Conservation (phyloP, 108 stramenopile species). For the Hondaea fermentalgiana region DNA sequence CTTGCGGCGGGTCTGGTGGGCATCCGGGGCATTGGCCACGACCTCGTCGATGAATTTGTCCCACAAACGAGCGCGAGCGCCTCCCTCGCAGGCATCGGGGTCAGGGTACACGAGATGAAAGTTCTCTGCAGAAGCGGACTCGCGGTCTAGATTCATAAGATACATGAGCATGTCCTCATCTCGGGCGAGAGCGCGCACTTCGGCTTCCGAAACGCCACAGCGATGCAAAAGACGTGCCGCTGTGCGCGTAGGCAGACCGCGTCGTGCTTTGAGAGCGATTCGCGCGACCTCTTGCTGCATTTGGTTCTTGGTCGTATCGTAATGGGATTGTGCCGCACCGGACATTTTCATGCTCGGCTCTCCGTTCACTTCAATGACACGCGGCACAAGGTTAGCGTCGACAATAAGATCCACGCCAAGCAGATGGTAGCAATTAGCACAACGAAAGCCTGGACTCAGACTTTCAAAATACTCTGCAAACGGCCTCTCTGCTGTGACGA, state of each 20-base stretch:
- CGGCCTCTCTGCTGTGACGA: neutral
- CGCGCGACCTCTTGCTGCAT: conserved; percentile 14
- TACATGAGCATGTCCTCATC: neutral
- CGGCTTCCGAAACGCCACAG: neutral
- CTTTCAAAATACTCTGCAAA: neutral
- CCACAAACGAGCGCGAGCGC: neutral
- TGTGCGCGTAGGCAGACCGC: neutral
- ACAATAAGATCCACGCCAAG: neutral
- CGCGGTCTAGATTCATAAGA: neutral
- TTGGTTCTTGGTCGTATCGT: neutral
- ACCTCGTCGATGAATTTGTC: neutral
- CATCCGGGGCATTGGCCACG: neutral
- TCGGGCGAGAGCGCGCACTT: neutral
- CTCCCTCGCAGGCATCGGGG: neutral
- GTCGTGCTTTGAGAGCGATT: neutral
- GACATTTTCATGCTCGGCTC: conserved; percentile 2
- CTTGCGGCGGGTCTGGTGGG: neutral
- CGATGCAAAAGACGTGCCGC: neutral
- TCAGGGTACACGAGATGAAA: neutral
- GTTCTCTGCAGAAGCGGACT: neutral
- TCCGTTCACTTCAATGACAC: conserved; percentile 4
- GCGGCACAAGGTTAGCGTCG: neutral
- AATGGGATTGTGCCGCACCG: neutral
- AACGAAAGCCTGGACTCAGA: neutral
- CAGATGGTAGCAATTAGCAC: conserved; percentile 9